Evolutionary conservation across 768 basidiomycete genomes (phyloP), one percentile per base, ranked within the genome.

Genomic region (Nevesoporus exiguus): DNA sequence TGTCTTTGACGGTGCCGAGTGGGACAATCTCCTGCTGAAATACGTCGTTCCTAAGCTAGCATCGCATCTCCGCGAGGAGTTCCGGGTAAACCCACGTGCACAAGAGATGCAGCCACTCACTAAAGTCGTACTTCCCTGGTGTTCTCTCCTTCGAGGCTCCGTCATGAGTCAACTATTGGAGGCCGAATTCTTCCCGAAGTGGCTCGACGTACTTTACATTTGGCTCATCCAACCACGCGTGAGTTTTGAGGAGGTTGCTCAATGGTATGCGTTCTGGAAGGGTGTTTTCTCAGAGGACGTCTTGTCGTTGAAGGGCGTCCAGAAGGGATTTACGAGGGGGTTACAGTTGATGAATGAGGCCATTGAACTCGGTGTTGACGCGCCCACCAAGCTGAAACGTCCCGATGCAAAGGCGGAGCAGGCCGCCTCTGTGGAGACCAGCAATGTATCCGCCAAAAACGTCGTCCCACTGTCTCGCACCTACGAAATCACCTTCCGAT

Each of bases 181-280:
- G 68, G 79, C 81, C 6, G 93, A 93, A 63, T 96, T 98, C 76
- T 98, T 98, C 80, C 91, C 93, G 5, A 96, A 97, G 67, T 99
- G 95, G 94, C 77, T 98, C 55, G 88, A 93, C 46, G 85, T 90
- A 21, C 76, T 99, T 22, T 86, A 95, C 65, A 72, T 92, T 42
- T 98, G 97, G 97, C 85, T 99, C 37, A 78, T 88, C n/a, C 90
- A 93, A 63, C 91, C 93, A 1, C 81, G 75, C 43, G 88, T 88
- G 64, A 94, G 84, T 73, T 88, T 93, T 62, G 91, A 89, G 61
- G 93, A 98, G 70, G 93, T 99, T 10, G 89, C 89, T 3, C 82
- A 88, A 55, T 99, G 97, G 97, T 97, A 87, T 68, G 80, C 79
- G 1, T 90, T 84, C 69, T 98, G 96, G 96, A 96, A 94, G 69